These are phyloP conservation scores for Mycothermus thermophilus DNA, from an alignment of 495 filamentous ascomycete genomes.

Conservation along the genomic window DNA sequence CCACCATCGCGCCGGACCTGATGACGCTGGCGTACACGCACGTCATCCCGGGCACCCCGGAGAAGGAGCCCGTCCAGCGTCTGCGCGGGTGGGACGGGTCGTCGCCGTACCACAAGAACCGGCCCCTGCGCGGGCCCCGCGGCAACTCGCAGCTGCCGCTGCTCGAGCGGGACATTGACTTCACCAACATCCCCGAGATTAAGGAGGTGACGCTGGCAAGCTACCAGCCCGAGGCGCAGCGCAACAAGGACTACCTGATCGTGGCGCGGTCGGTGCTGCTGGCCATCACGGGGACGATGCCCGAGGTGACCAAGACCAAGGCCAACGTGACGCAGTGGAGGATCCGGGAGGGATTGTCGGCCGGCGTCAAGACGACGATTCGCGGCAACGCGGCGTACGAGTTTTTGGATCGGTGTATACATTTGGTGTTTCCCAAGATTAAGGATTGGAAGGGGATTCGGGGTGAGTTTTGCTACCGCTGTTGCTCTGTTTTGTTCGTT, in stretches of 20 bases:
- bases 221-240: slow-evolving; percentile 47
- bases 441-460: slow-evolving; percentile 85
- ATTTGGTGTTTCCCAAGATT: slow-evolving; percentile 81
- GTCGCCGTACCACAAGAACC: slow-evolving; percentile 86
- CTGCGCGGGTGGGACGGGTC: slow-evolving; percentile 78
- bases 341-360: slow-evolving; percentile 40
- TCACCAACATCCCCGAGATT: slow-evolving; percentile 73
- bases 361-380: slow-evolving; percentile 55
- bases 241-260: slow-evolving; percentile 54
- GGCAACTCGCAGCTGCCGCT: slow-evolving; percentile 50
- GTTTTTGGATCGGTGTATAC: slow-evolving; percentile 72
- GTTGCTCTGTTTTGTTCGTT: too few species aligned
- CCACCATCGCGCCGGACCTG: slow-evolving; percentile 77
- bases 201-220: slow-evolving; percentile 67
- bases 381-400: slow-evolving; percentile 69
- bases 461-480: slow-evolving; percentile 35
- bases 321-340: slow-evolving; percentile 50
- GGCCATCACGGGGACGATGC: slow-evolving; percentile 69
- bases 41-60: slow-evolving; percentile 52
- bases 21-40: slow-evolving; percentile 81
- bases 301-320: slow-evolving; percentile 52
- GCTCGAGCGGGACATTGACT: slow-evolving; percentile 62
- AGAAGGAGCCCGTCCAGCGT: slow-evolving; percentile 49
- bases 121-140: slow-evolving; percentile 67
- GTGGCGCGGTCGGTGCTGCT: slow-evolving; percentile 73